Evolutionary conservation across 768 basidiomycete genomes (phyloP), one percentile per base, ranked within the genome.

Genomic region (Pleurotus giganteus): DNA sequence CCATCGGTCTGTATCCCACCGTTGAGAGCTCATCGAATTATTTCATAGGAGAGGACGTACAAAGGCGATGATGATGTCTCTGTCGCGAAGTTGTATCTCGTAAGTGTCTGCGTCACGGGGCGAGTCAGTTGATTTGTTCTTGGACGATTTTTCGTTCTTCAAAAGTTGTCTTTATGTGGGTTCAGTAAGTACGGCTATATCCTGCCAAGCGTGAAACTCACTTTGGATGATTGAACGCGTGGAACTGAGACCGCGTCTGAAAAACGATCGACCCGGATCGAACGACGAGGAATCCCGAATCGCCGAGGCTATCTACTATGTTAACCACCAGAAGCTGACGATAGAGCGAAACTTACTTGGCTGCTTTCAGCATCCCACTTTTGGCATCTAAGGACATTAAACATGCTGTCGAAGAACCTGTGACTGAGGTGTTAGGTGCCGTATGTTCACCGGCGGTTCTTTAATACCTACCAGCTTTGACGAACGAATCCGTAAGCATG

Each of bases 341-440:
- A 21, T n/a, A 42, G 52, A 13, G 39, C 19, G 45, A 21, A 39
- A 52, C 82, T 61, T 64, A 91, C 90, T 90, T 92, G 55, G 88
- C 87, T 26, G 89, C 82, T 47, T 86, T 86, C 55, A 93, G 72
- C 44, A 86, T 58, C 12, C 90, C 90, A 1, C 85, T 86, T 15
- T 86, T 80, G 5, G 88, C 78, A 63, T 92, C 91, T 49, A 93
- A 67, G 53, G 80, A 88, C 31, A 91, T 64, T 21, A 93, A 69
- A 61, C 88, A 90, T 29, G 89, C 90, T 0, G 91, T 94, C 64
- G 91, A 91, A 9, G 91, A 91, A 53, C 91, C 91, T 93, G 63
- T 21, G 23, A 21, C n/a, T n/a, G 13, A 41, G n/a, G 23, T 41
- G 15, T 2, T 21, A 11, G 23, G 17, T 11, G 3, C 13, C 13